Percentiles rank a stretch among this genome's conserved stretches.
phyloP scores from a whole-genome alignment of 306 rosid species.

The Prinsepia uniflora region DNA sequence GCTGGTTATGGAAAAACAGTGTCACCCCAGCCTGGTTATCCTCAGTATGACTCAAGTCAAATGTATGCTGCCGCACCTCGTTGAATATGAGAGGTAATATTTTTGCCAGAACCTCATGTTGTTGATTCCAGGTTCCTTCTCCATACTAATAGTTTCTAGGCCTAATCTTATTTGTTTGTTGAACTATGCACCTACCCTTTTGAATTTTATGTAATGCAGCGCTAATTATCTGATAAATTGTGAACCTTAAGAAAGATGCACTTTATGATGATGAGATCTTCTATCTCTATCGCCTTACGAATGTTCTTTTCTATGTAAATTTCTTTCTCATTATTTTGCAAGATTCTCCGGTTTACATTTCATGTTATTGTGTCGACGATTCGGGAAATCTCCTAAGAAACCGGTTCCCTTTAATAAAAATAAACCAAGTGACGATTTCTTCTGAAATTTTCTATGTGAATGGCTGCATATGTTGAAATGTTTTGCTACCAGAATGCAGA shows the following conservation, averaged over 20 bases:
- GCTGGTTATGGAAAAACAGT: conserved; percentile 65
- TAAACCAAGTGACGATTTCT: too few species aligned
- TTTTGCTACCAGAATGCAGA: too few species aligned
- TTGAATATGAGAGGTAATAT: conserved; percentile 23
- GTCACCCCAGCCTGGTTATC: conserved; percentile 86
- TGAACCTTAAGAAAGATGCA: background rate
- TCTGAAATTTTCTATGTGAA: too few species aligned
- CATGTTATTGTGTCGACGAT: too few species aligned
- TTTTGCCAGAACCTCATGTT: background rate
- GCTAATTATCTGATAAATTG: background rate
- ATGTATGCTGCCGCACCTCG: conserved; percentile 72
- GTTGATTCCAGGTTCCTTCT: conserved; percentile 9
- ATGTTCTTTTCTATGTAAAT: background rate
- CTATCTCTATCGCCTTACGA: background rate
- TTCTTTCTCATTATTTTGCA: background rate
- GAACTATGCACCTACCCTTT: background rate
- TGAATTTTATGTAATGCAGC: conserved; percentile 8
- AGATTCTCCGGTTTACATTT: too few species aligned
- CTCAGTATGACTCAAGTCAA: conserved; percentile 84
- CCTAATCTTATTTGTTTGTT: background rate
- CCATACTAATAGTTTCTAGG: conserved; percentile 8
- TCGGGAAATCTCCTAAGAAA: too few species aligned
- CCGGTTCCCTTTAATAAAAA: too few species aligned
- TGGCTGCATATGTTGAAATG: too few species aligned
- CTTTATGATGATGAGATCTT: background rate